A percentile compares a stretch with the other conserved stretches of the same genome.
Evolutionary conservation across 2,329 filamentous ascomycete species (phyloP).

Genomic region (Fusarium burgessii): DNA sequence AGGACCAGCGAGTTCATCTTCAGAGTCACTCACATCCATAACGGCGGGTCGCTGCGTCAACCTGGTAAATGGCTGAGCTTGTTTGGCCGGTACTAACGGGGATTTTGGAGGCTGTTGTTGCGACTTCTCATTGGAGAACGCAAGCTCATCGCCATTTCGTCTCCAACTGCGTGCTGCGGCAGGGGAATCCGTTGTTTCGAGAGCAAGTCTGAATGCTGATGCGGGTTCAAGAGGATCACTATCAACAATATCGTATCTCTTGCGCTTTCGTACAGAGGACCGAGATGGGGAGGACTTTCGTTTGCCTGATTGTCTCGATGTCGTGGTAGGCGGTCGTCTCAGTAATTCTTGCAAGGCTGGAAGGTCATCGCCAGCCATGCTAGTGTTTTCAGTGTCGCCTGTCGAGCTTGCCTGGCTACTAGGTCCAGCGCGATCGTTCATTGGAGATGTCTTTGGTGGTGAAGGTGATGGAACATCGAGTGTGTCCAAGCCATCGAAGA

Average conservation of each 20-base stretch:
- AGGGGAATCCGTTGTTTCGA: constrained; percentile 33
- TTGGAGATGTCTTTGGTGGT: constrained; percentile 47
- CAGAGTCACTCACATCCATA: constrained; percentile 42
- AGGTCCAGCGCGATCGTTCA: constrained; percentile 37
- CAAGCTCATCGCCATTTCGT: constrained; percentile 22
- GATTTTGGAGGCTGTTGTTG: not conserved
- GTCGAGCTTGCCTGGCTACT: constrained; percentile 53
- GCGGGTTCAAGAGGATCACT: constrained; percentile 50
- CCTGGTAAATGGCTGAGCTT: constrained; percentile 1
- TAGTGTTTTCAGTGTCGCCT: constrained; percentile 54
- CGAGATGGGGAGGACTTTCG: constrained; percentile 40
- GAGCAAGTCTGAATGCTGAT: constrained; percentile 31
- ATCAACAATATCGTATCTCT: constrained; percentile 48
- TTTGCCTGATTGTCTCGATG: constrained; percentile 36
- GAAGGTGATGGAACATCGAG: constrained; percentile 48
- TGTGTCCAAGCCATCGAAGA: constrained; percentile 34
- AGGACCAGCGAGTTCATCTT: constrained; percentile 36
- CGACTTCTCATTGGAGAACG: not conserved
- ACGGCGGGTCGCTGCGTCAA: constrained; percentile 12
- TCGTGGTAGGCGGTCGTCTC: constrained; percentile 30
- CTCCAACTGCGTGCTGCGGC: constrained; percentile 40
- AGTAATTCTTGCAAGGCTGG: constrained; percentile 54
- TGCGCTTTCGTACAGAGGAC: constrained; percentile 49
- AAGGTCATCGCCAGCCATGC: constrained; percentile 53
- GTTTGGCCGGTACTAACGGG: not conserved